These are phyloP conservation scores for Aegilops bicornis DNA, from an alignment of 176 grass and related monocot species.

Conservation along the genomic window DNA sequence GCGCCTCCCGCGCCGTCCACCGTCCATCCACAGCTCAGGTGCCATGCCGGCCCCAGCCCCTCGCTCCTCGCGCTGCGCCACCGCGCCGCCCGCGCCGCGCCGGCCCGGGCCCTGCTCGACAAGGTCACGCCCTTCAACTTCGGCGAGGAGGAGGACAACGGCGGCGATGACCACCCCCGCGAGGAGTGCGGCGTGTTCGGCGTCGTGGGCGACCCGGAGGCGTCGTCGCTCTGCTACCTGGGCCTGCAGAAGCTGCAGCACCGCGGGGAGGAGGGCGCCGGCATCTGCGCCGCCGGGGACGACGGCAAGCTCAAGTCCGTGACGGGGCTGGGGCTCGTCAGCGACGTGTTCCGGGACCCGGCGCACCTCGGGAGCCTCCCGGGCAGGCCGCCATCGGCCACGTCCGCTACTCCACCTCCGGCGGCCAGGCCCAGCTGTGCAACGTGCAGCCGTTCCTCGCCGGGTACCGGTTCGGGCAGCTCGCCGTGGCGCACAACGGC, in stretches of 20 bases:
- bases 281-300: conserved; percentile 56
- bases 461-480: conserved; percentile 71
- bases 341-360: conserved; percentile 70
- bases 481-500: conserved; percentile 87
- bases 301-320: conserved; percentile 46
- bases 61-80: conserved; percentile 16
- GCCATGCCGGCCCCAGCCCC: not conserved
- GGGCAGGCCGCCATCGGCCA: conserved; percentile 70
- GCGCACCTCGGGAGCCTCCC: conserved; percentile 47
- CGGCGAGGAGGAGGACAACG: conserved; percentile 41
- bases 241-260: conserved; percentile 93
- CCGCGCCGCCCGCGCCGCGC: conserved; percentile 7
- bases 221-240: conserved; percentile 64
- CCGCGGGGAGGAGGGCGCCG: conserved; percentile 85
- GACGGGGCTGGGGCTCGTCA: conserved; percentile 76
- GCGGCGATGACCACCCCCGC: conserved; percentile 65
- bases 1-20: not conserved
- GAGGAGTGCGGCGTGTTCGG: conserved; percentile 95
- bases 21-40: not conserved
- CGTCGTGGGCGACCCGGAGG: conserved; percentile 83
- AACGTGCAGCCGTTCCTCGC: conserved; percentile 98
- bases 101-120: not conserved
- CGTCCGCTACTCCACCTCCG: conserved; percentile 84
- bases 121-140: conserved; percentile 32
- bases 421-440: conserved; percentile 36